A percentile compares a stretch with the other conserved stretches of the same genome.
These are phyloP conservation scores for Annulohypoxylon truncatum DNA, from an alignment of 2,329 filamentous ascomycete species.

Conservation along the genomic window DNA sequence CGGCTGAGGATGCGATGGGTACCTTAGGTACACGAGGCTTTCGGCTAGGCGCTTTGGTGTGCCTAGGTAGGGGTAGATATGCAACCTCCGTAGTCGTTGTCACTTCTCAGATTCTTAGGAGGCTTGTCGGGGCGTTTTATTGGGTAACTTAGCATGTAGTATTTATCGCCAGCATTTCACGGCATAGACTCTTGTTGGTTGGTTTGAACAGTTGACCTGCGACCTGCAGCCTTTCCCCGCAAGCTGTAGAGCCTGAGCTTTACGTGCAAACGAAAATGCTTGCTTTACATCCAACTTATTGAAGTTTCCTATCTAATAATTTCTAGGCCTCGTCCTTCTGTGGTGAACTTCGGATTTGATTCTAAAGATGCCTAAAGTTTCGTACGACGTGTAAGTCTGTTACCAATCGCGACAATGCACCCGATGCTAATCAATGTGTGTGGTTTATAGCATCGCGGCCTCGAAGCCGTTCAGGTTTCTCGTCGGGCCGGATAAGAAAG, in stretches of 20 bases:
- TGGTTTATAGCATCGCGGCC: conserved; percentile 27
- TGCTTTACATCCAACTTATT: background rate
- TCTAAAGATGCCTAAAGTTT: conserved; percentile 22
- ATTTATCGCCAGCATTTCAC: background rate
- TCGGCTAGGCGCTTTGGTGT: background rate
- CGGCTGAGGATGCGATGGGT: background rate
- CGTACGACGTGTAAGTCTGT: conserved; percentile 28
- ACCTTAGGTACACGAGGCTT: background rate
- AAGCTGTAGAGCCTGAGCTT: conserved; percentile 1
- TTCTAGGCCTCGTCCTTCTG: background rate
- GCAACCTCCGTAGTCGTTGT: background rate
- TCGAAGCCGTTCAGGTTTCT: conserved; percentile 49
- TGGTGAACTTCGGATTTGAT: background rate
- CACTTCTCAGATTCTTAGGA: conserved; percentile 5
- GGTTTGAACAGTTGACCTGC: background rate
- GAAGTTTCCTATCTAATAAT: background rate
- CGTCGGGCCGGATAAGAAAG: conserved; percentile 58
- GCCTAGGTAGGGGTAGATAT: background rate
- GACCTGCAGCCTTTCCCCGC: conserved; percentile 23
- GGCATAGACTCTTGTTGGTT: background rate
- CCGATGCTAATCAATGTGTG: background rate
- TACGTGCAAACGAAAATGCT: background rate
- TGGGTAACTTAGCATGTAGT: background rate
- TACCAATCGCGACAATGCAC: background rate
- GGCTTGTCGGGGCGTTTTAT: background rate